phyloP scores from a whole-genome alignment of 306 rosid species.

The Cicer yamashitae region DNA sequence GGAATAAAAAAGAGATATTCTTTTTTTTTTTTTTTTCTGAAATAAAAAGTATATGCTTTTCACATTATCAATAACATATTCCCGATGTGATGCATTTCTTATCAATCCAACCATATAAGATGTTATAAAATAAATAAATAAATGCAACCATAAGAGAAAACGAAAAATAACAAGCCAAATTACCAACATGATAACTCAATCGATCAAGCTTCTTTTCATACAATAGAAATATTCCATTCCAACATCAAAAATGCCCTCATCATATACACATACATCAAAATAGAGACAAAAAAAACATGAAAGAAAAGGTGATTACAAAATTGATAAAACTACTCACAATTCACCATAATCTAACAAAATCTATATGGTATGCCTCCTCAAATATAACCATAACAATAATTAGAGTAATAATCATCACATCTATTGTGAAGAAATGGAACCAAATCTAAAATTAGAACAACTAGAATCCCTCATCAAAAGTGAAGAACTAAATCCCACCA shows the following conservation, averaged over 20 bases:
- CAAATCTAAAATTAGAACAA: constrained; percentile 56
- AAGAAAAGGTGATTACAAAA: constrained; percentile 38
- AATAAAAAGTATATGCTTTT: neutral
- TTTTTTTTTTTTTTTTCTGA: too few relatives aligned
- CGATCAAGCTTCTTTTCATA: neutral
- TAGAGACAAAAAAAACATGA: too few relatives aligned
- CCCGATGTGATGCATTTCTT: neutral
- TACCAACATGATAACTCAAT: neutral
- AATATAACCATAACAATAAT: neutral
- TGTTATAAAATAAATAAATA: neutral
- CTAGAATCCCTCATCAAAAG: constrained; percentile 44
- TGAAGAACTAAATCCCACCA: constrained; percentile 76
- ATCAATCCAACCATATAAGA: neutral
- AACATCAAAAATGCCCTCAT: constrained; percentile 22
- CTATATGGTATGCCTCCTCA: constrained; percentile 21
- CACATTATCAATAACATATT: neutral
- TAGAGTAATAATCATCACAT: neutral
- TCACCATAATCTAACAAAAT: constrained; percentile 39
- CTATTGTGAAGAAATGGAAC: constrained; percentile 28
- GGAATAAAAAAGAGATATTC: neutral
- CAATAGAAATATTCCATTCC: constrained; percentile 24
- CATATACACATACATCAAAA: constrained; percentile 1
- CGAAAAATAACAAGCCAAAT: neutral
- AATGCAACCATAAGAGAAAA: neutral
- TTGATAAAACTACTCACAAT: constrained; percentile 23